These are phyloP conservation scores for Elaphomyces granulatus DNA, from an alignment of 495 filamentous ascomycete genomes.

Conservation along the genomic window DNA sequence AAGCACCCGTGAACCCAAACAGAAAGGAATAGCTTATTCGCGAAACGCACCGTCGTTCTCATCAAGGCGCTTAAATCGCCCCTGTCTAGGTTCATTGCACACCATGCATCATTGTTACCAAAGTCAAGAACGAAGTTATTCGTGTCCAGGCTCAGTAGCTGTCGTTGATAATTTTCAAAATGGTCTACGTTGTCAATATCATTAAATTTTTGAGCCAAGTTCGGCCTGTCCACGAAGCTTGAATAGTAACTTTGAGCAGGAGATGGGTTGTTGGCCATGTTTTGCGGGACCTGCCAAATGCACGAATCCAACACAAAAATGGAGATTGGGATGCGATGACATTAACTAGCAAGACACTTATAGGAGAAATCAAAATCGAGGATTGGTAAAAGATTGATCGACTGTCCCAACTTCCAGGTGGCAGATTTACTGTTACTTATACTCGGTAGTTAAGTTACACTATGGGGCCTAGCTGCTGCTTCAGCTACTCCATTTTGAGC, in stretches of 20 bases:
- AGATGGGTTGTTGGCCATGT: slow-evolving; percentile 8
- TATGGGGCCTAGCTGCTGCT: no score
- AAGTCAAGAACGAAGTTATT: slow-evolving; percentile 62
- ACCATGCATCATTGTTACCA: slow-evolving; percentile 45
- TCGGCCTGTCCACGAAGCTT: slow-evolving; percentile 12
- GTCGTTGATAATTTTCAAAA: slow-evolving; percentile 26
- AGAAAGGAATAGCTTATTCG: background rate
- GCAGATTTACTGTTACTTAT: no score
- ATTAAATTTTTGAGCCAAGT: slow-evolving; percentile 25
- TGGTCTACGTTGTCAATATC: slow-evolving; percentile 40
- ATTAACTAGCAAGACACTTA: no score
- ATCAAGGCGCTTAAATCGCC: slow-evolving; percentile 29
- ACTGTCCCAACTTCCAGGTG: no score
- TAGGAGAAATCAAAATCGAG: no score
- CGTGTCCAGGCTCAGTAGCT: slow-evolving; percentile 26
- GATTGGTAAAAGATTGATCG: no score
- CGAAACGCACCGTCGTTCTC: slow-evolving; percentile 17
- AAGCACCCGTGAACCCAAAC: no score
- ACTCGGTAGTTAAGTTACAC: no score
- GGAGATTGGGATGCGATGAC: no score
- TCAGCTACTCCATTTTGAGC: no score
- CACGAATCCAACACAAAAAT: no score
- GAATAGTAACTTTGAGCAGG: slow-evolving; percentile 28
- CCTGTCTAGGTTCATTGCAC: slow-evolving; percentile 41
- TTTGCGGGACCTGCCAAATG: no score